These are phyloP conservation scores for Suillus clintonianus DNA, from an alignment of 768 basidiomycete genomes.

Conservation along the genomic window DNA sequence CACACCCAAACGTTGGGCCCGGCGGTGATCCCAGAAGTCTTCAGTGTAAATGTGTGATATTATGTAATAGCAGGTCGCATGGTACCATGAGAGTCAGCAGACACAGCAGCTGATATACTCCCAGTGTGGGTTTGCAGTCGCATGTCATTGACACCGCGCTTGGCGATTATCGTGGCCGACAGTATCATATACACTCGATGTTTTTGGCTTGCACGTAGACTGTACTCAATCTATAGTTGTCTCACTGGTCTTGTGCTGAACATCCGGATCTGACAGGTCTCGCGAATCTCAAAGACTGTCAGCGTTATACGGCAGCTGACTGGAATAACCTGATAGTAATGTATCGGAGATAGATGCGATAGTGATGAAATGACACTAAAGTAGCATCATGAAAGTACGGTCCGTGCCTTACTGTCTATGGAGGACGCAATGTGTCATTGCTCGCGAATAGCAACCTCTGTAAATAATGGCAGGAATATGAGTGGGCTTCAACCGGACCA, in stretches of 20 bases:
- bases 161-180: neutral
- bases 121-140: neutral
- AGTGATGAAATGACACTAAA: neutral
- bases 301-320: neutral
- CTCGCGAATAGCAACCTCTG: conserved; percentile 68
- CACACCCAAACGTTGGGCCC: too few relatives aligned
- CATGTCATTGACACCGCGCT: neutral
- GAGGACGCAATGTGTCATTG: conserved; percentile 15
- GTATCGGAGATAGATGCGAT: conserved; percentile 12
- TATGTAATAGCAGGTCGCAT: neutral
- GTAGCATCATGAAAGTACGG: neutral
- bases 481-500: neutral
- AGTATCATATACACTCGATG: neutral
- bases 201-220: neutral
- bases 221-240: neutral
- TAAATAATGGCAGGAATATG: conserved; percentile 12
- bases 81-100: neutral
- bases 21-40: neutral
- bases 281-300: neutral
- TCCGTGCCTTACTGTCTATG: conserved; percentile 17
- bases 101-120: neutral
- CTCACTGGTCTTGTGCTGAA: neutral
- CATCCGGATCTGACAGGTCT: neutral
- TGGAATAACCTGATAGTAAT: conserved; percentile 13
- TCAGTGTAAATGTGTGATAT: neutral